Base-by-base conservation (phyloP, 2,329 filamentous ascomycete genomes). In the Cladosporium oxysporum region DNA sequence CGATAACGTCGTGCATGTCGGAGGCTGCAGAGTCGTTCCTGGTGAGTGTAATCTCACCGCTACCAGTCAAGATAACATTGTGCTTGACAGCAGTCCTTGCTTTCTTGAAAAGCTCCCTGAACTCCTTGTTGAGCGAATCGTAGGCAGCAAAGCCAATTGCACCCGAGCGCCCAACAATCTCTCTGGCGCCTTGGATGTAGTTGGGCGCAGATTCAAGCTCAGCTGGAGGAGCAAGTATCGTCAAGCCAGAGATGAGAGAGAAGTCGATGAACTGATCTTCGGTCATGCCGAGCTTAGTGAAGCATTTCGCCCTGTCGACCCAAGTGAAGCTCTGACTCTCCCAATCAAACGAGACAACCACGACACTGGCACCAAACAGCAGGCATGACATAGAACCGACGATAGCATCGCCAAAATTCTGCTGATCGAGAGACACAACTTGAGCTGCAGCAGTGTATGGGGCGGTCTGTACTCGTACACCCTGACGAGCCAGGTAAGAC, bases 1-100 rank as follows among this genome's bases (percentile, higher is more conserved):
- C 93, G 68, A 97, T 87, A 75, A 97, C 93, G 74, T 94, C 90
- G 75, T 96, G 91, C 70, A 95, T 89, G 75, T 98, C 93, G 55
- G 85, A 86, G 2, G 95, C 93, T 23, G 93, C 86, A 64, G 87
- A 84, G 8, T 91, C 90, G 64, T 84, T 85, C 71, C 93, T 89
- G 72, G 92, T 84, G 18, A 93, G 90, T 67, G 87, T 86, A 59
- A 97, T 85, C 72, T 90, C 88, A 49, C 95, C 95, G n/a, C 87
- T 87, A 64, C 87, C 84, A 37, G 89, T 87, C 70, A 97, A 88
- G 73, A 93, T 88, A 49, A 96, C 89, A 77, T 94, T 93, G 77
- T 98, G 94, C 73, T 93, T 90, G 59, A 97, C 87, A 1, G 89
- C 90, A 85, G 96, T 89, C 68, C 90, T 89, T 26, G 92, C 92